Percentiles rank a stretch among this genome's conserved stretches.
Conservation (phyloP, 2,329 filamentous ascomycete genomes). For the Sclerotinia sclerotiorum region DNA sequence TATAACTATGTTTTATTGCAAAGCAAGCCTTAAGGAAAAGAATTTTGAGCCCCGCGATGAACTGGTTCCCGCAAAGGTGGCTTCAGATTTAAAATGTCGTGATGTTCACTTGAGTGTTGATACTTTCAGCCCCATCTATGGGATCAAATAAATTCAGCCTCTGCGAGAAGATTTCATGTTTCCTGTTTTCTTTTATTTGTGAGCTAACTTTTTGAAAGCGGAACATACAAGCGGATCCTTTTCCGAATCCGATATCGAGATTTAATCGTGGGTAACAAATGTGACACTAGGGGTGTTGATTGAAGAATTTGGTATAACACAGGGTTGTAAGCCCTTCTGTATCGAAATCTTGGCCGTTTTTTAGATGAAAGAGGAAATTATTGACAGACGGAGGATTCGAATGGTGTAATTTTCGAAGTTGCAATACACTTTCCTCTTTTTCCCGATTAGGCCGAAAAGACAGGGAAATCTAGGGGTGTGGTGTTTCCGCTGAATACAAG, state of each 20-base stretch:
- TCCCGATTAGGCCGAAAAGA: neutral
- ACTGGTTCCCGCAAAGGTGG: neutral
- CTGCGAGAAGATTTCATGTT: neutral
- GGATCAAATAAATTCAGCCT: neutral
- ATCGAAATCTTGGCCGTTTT: neutral
- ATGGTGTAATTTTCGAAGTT: neutral
- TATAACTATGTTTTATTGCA: neutral
- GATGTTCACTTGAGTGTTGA: neutral
- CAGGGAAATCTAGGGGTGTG: neutral
- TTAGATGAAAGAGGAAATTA: neutral
- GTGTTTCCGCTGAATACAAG: neutral
- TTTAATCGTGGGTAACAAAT: conserved; percentile 4
- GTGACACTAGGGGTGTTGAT: neutral
- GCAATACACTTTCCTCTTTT: neutral
- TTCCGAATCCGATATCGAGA: neutral
- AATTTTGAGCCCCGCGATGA: neutral
- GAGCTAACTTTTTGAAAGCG: neutral
- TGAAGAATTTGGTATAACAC: neutral
- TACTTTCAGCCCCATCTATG: neutral
- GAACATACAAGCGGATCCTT: neutral
- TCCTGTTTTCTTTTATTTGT: neutral
- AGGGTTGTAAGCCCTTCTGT: neutral
- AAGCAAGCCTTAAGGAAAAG: too few species aligned
- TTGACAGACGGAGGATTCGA: neutral
- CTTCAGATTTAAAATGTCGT: neutral